Percentiles rank a stretch among this genome's conserved stretches.
phyloP scores from a whole-genome alignment of 192 early-diverging fungal genomes.

The Chytriomyces sp. region DNA sequence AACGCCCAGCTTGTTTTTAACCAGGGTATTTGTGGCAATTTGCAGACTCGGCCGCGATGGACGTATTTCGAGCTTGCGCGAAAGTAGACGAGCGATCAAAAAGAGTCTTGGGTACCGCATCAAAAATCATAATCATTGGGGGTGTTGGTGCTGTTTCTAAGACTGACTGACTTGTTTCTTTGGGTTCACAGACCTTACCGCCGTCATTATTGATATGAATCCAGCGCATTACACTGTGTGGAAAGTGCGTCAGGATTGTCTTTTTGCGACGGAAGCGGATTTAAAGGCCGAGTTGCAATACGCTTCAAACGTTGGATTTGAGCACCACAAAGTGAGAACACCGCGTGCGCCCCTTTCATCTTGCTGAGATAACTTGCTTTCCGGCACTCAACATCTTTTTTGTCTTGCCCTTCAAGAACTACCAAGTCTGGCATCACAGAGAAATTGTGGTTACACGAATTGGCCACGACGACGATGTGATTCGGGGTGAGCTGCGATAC shows the following conservation, averaged over 20 bases:
- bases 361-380: slow-evolving; percentile 91
- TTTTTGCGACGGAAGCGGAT: slow-evolving; percentile 71
- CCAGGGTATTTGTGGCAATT: background rate
- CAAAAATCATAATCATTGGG: no score
- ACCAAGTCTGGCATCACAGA: slow-evolving; percentile 75
- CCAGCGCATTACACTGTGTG: slow-evolving; percentile 96
- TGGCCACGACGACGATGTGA: slow-evolving; percentile 51
- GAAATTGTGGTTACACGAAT: slow-evolving; percentile 66
- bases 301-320: slow-evolving; percentile 69
- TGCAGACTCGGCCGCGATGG: slow-evolving; percentile 75
- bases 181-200: slow-evolving; percentile 64
- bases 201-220: slow-evolving; percentile 79
- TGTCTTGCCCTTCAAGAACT: background rate
- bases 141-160: no score
- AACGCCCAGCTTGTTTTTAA: background rate
- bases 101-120: slow-evolving; percentile 65
- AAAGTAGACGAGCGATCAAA: slow-evolving; percentile 72
- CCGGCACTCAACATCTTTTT: background rate
- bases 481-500: slow-evolving; percentile 72
- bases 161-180: background rate
- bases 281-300: slow-evolving; percentile 78
- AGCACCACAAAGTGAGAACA: slow-evolving; percentile 74
- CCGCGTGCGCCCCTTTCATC: no score
- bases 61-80: slow-evolving; percentile 84
- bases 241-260: slow-evolving; percentile 75